Evolutionary conservation across 177 flowering plant genomes (phyloP).

Genomic region (Vitis hybrid): DNA sequence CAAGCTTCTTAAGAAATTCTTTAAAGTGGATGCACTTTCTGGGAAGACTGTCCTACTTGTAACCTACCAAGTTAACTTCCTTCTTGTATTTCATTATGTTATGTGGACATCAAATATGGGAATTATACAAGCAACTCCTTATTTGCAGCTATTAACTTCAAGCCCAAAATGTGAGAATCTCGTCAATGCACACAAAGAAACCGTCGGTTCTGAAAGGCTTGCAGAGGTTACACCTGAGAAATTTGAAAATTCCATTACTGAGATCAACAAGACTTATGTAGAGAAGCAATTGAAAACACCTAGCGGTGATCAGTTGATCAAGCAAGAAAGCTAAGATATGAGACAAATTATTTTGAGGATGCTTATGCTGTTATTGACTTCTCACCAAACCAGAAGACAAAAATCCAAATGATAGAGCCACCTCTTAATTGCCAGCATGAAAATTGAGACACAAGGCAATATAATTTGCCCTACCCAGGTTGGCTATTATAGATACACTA

Average conservation of each 20-base stretch:
- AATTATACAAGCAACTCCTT: conserved; percentile 39
- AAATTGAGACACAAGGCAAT: too few relatives aligned
- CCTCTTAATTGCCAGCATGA: too few relatives aligned
- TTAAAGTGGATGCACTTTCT: neutral
- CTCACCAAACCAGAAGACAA: too few relatives aligned
- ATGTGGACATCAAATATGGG: conserved; percentile 48
- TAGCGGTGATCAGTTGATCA: conserved; percentile 39
- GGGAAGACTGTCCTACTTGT: conserved; percentile 6
- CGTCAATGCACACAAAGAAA: conserved; percentile 54
- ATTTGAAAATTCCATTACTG: conserved; percentile 15
- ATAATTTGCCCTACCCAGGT: too few relatives aligned
- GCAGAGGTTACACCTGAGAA: conserved; percentile 19
- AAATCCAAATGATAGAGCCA: too few relatives aligned
- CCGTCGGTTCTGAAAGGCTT: conserved; percentile 46
- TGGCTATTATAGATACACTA: too few relatives aligned
- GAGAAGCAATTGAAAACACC: conserved; percentile 23
- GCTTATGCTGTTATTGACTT: too few relatives aligned
- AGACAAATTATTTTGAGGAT: too few relatives aligned
- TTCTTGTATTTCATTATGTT: neutral
- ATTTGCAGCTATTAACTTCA: conserved; percentile 30
- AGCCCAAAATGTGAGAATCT: conserved; percentile 48
- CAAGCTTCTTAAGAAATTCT: conserved; percentile 83
- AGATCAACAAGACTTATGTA: conserved; percentile 29
- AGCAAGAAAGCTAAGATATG: conserved; percentile 22
- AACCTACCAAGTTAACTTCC: conserved; percentile 12